Evolutionary conservation across 2,329 filamentous ascomycete species (phyloP).

Genomic region (Monosporascus sp.): DNA sequence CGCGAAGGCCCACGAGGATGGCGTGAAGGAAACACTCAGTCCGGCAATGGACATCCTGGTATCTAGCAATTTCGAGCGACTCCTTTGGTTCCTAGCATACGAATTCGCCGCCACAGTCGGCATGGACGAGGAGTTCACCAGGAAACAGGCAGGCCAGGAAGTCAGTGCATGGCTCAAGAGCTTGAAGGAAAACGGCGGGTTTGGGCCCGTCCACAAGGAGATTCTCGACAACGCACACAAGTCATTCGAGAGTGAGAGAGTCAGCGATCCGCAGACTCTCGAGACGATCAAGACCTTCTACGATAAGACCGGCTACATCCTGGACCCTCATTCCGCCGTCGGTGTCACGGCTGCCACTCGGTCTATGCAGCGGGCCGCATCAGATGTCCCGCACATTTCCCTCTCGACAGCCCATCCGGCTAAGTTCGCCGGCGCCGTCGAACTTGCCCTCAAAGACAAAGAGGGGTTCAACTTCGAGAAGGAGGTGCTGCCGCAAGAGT

Average conservation of each 20-base stretch:
- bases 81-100: constrained; percentile 89
- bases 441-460: constrained; percentile 67
- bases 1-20: constrained; percentile 60
- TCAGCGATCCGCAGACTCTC: constrained; percentile 63
- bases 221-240: constrained; percentile 66
- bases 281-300: constrained; percentile 59
- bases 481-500: constrained; percentile 75
- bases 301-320: constrained; percentile 57
- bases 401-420: constrained; percentile 93
- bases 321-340: constrained; percentile 90
- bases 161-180: constrained; percentile 74
- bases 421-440: constrained; percentile 86
- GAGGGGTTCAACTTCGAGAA: constrained; percentile 69
- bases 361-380: constrained; percentile 51
- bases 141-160: constrained; percentile 67
- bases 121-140: constrained; percentile 62
- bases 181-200: constrained; percentile 77
- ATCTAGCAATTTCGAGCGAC: constrained; percentile 91
- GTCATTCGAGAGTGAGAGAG: constrained; percentile 77
- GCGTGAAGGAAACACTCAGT: constrained; percentile 85
- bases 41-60: constrained; percentile 98
- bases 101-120: constrained; percentile 56
- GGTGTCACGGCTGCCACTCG: constrained; percentile 73
- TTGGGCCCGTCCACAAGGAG: constrained; percentile 68
- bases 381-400: constrained; percentile 65